Conservation (phyloP, 2,329 filamentous ascomycete genomes). For the Cordyceps fumosorosea region DNA sequence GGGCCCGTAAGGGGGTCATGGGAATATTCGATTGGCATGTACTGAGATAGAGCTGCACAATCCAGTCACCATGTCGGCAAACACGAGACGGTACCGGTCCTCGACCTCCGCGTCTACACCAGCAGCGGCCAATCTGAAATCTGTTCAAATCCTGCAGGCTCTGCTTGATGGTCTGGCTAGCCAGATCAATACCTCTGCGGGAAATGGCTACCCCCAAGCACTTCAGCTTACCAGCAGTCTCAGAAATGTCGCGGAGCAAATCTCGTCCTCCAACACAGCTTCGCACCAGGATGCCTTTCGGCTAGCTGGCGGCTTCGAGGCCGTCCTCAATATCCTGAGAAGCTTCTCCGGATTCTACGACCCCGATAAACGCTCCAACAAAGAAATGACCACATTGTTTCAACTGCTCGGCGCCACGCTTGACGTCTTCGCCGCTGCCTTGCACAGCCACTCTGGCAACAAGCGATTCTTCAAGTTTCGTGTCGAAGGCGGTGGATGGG, state of each 20-base stretch:
- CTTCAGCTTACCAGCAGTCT: constrained; percentile 47
- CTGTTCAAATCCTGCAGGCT: constrained; percentile 50
- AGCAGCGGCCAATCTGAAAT: constrained; percentile 47
- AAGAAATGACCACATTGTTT: constrained; percentile 60
- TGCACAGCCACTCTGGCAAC: constrained; percentile 79
- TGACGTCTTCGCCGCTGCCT: constrained; percentile 64
- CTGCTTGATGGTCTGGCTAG: constrained; percentile 43
- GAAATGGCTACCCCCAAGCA: constrained; percentile 42
- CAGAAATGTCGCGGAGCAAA: constrained; percentile 59
- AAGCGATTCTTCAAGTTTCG: constrained; percentile 75
- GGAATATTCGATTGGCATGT: background rate
- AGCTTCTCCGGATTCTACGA: constrained; percentile 72
- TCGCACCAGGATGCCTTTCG: constrained; percentile 74
- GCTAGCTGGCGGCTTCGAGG: constrained; percentile 70
- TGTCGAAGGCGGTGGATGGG: constrained; percentile 73
- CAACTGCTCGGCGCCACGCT: constrained; percentile 65
- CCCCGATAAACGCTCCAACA: constrained; percentile 51
- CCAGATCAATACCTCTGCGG: constrained; percentile 25
- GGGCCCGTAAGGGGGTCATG: constrained; percentile 6
- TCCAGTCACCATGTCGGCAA: constrained; percentile 38
- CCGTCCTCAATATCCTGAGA: constrained; percentile 61
- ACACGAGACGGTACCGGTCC: constrained; percentile 54
- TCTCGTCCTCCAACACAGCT: constrained; percentile 42
- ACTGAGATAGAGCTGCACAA: background rate
- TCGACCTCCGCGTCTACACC: constrained; percentile 56